Evolutionary conservation across 106 monocot genomes (phyloP).

Genomic region (Dactylorhiza incarnata): DNA sequence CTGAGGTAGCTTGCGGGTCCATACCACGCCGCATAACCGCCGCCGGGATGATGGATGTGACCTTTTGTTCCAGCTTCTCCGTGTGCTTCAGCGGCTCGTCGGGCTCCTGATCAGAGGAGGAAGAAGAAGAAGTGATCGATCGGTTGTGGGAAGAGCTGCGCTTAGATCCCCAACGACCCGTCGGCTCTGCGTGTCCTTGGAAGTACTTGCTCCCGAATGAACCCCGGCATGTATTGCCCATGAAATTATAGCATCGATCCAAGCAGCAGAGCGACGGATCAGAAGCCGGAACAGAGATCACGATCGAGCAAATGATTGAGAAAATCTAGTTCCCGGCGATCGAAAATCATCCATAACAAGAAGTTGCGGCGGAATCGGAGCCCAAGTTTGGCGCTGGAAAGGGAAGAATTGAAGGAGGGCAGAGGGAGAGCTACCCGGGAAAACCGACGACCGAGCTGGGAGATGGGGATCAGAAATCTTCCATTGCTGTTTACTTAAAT

Average conservation of each 20-base stretch:
- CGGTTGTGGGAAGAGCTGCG: background rate
- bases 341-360: background rate
- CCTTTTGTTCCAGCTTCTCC: background rate
- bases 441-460: background rate
- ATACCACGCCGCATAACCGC: conserved; percentile 1
- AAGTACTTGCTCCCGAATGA: conserved; percentile 21
- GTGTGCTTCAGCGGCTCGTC: background rate
- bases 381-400: background rate
- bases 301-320: background rate
- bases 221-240: conserved; percentile 77
- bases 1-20: conserved; percentile 5
- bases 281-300: background rate
- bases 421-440: background rate
- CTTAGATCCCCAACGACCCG: conserved; percentile 6
- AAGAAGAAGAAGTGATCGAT: background rate
- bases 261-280: background rate
- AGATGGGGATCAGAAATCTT: background rate
- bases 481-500: no score
- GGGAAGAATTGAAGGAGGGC: background rate
- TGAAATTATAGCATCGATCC: conserved; percentile 25
- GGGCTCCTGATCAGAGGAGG: background rate
- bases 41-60: background rate
- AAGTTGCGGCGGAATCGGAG: background rate
- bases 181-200: conserved; percentile 5
- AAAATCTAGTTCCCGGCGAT: background rate